Conservation (phyloP, 257 asterid genomes). For the Scutellaria galericulata region DNA sequence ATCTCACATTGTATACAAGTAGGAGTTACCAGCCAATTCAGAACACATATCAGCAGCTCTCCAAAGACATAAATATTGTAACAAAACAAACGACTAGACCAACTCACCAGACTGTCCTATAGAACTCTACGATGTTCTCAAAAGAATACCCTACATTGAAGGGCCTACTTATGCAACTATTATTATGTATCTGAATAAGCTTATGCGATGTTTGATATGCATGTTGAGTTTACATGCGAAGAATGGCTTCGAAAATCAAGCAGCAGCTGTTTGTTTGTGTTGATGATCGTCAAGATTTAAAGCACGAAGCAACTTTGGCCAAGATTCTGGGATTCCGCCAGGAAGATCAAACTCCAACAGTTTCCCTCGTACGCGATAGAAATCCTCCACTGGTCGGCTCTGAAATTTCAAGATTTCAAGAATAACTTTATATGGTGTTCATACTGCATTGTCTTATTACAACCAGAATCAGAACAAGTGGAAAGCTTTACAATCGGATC, state of each 20-base stretch:
- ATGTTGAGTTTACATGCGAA: slow-evolving; percentile 53
- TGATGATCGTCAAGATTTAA: slow-evolving; percentile 72
- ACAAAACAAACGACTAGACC: slow-evolving; percentile 11
- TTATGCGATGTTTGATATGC: slow-evolving; percentile 30
- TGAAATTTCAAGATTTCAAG: slow-evolving; percentile 36
- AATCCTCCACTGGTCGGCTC: slow-evolving; percentile 91
- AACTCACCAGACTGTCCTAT: neutral
- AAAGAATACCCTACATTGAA: slow-evolving; percentile 32
- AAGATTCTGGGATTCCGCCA: slow-evolving; percentile 93
- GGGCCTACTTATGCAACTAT: slow-evolving; percentile 28
- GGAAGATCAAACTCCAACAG: slow-evolving; percentile 90
- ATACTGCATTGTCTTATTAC: neutral
- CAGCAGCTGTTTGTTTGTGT: slow-evolving; percentile 71
- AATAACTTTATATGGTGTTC: neutral
- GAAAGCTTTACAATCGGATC: neutral
- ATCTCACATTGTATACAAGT: neutral
- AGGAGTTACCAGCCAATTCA: too few species aligned
- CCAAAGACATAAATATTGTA: slow-evolving; percentile 13
- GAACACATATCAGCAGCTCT: slow-evolving; percentile 28
- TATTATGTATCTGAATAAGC: slow-evolving; percentile 28
- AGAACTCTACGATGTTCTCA: neutral
- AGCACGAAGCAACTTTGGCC: slow-evolving; percentile 86
- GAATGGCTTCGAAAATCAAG: slow-evolving; percentile 61
- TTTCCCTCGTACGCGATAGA: slow-evolving; percentile 73
- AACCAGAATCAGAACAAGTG: neutral